Evolutionary conservation across 2,329 filamentous ascomycete genomes (phyloP).

Genomic region (Pseudopyricularia javanii): DNA sequence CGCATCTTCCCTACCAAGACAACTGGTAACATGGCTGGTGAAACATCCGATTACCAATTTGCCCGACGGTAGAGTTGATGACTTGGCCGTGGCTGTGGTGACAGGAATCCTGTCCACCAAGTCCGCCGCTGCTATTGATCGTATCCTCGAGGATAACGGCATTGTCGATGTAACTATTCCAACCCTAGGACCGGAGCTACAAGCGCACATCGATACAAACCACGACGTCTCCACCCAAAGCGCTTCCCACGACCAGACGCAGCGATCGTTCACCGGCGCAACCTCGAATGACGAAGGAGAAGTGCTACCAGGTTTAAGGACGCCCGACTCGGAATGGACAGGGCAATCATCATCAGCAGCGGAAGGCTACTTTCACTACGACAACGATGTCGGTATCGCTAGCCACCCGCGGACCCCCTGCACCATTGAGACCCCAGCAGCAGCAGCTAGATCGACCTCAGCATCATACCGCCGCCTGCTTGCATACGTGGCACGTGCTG

Average conservation of each 20-base stretch:
- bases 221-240: background rate
- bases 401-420: too few relatives aligned
- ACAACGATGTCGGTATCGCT: too few relatives aligned
- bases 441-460: too few relatives aligned
- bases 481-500: background rate
- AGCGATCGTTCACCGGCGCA: too few relatives aligned
- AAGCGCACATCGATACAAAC: too few relatives aligned
- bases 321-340: too few relatives aligned
- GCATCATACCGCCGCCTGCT: background rate
- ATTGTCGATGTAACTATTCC: background rate
- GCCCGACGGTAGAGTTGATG: background rate
- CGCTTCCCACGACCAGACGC: background rate
- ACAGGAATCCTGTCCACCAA: background rate
- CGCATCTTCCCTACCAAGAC: conserved; percentile 11
- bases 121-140: background rate
- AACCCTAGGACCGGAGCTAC: too few relatives aligned
- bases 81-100: background rate
- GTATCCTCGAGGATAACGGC: background rate
- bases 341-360: too few relatives aligned
- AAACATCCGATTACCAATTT: background rate
- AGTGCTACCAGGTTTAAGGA: too few relatives aligned
- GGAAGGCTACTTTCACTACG: too few relatives aligned
- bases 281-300: too few relatives aligned
- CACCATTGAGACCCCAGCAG: too few relatives aligned
- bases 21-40: background rate